A percentile compares a stretch with the other conserved stretches of the same genome.
Conservation (phyloP, 495 filamentous ascomycete species). For the Amniculicola lignicola region DNA sequence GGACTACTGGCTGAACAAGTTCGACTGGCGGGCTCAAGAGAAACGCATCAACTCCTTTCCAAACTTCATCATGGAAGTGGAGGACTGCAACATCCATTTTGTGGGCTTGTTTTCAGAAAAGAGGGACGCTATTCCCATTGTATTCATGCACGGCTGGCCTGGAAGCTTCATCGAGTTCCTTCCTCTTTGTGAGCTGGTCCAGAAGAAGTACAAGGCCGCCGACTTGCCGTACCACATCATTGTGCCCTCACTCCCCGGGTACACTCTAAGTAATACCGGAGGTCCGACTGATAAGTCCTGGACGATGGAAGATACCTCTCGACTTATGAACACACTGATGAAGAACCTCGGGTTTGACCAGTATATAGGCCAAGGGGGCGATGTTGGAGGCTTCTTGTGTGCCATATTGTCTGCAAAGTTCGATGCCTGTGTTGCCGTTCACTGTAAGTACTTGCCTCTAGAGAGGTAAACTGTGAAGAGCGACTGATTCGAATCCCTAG, state of each 20-base stretch:
- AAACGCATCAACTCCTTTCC: slow-evolving; percentile 60
- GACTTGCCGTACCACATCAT: slow-evolving; percentile 64
- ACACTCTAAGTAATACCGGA: slow-evolving; percentile 55
- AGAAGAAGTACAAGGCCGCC: slow-evolving; percentile 51
- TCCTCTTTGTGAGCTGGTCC: slow-evolving; percentile 46
- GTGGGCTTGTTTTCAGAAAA: slow-evolving; percentile 59
- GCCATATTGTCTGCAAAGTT: slow-evolving; percentile 44
- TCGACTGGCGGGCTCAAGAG: slow-evolving; percentile 51
- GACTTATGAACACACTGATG: slow-evolving; percentile 59
- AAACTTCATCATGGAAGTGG: slow-evolving; percentile 55
- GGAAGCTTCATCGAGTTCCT: slow-evolving; percentile 54
- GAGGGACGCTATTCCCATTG: slow-evolving; percentile 57
- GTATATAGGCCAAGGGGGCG: slow-evolving; percentile 66
- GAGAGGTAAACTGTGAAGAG: background rate
- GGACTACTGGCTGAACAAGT: slow-evolving; percentile 50
- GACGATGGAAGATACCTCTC: slow-evolving; percentile 43
- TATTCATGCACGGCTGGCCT: slow-evolving; percentile 63
- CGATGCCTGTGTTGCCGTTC: slow-evolving; percentile 45
- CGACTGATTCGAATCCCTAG: background rate
- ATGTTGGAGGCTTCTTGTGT: slow-evolving; percentile 57
- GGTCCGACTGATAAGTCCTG: slow-evolving; percentile 53
- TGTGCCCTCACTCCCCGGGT: slow-evolving; percentile 63
- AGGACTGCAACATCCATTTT: slow-evolving; percentile 58
- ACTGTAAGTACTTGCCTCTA: slow-evolving; percentile 35
- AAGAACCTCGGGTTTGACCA: slow-evolving; percentile 54